A percentile compares a stretch with the other conserved stretches of the same genome.
phyloP scores from a whole-genome alignment of 1,284 basidiomycete genomes.

The Puccinia hordei region DNA sequence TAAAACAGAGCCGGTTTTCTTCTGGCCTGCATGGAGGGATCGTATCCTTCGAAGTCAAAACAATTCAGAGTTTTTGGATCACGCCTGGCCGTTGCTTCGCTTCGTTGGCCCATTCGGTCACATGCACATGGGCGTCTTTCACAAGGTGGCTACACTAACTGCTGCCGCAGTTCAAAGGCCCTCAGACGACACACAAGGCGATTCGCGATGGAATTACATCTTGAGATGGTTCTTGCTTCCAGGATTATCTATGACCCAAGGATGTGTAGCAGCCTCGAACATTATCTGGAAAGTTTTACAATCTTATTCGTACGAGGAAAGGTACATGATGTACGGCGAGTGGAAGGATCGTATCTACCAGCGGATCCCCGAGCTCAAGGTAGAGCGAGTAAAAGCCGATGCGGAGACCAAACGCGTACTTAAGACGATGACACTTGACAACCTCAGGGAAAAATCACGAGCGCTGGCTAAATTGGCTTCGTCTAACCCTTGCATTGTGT shows the following conservation, averaged over 20 bases:
- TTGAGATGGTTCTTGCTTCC: constrained; percentile 81
- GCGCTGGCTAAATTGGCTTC: constrained; percentile 92
- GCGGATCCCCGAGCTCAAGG: constrained; percentile 60
- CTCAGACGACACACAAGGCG: constrained; percentile 55
- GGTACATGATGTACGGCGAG: constrained; percentile 91
- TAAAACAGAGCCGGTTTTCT: constrained; percentile 76
- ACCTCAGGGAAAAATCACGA: constrained; percentile 77
- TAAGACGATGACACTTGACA: constrained; percentile 73
- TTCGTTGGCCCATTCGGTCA: constrained; percentile 75
- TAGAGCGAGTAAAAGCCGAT: constrained; percentile 64
- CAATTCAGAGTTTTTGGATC: constrained; percentile 67
- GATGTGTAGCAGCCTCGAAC: constrained; percentile 80
- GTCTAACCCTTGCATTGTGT: constrained; percentile 89
- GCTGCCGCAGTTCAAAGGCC: constrained; percentile 56
- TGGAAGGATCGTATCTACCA: constrained; percentile 75
- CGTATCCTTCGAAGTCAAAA: constrained; percentile 69
- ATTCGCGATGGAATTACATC: constrained; percentile 71
- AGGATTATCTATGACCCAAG: constrained; percentile 78
- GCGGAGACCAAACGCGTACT: constrained; percentile 71
- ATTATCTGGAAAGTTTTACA: constrained; percentile 84
- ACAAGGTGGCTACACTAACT: constrained; percentile 61
- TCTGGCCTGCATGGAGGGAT: constrained; percentile 80
- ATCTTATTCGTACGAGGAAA: constrained; percentile 73
- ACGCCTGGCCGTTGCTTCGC: constrained; percentile 58
- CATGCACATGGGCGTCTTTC: constrained; percentile 68